Evolutionary conservation across 1,284 basidiomycete species (phyloP), one percentile per base, ranked within the genome.

Genomic region (Exobasidium cylindrosporum): DNA sequence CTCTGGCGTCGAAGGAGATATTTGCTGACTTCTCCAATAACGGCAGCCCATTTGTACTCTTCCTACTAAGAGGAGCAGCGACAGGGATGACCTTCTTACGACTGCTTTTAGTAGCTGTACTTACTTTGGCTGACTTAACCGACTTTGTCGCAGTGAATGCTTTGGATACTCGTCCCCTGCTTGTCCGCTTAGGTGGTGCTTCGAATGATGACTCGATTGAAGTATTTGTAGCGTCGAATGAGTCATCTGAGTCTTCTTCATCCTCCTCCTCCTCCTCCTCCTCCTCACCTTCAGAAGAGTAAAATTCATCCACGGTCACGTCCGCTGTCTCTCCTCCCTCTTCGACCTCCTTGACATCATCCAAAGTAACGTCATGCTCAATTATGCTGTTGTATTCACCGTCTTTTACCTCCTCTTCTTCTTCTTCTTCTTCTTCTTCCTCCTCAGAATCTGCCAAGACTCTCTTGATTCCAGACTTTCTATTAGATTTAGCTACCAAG

Each of bases 221-320:
- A 4, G 29, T 29, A 30, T 55, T 29, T 14, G 21, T 14, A 4
- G 30, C 24, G 14, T 47, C 52, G 29, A 46, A 31, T 5, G 53
- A 29, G 1, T 43, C 54, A 45, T 55, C 53, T 21, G 28, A 31
- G 10, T 17, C n/a, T 0, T 60, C 58, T 50, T 31, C 58, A 4
- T 60, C 50, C n/a, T 60, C 53, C 5, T 60, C 30, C 5, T 7
- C 54, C n/a, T 4, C 29, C 40, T 32, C 53, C 29, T 55, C 53
- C 4, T 1, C 17, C 13, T 60, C 26, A 7, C 24, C 58, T 29
- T 35, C 58, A 45, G 43, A 3, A 17, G 43, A 17, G 17, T n/a
- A n/a, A n/a, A n/a, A 31, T 54, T 60, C 58, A 14, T 60, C 49
- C n/a, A 17, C 47, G 7, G 14, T 6, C 24, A 11, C 23, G 54